Evolutionary conservation across 2,329 filamentous ascomycete species (phyloP).

Genomic region (Lachnellula hyalina): DNA sequence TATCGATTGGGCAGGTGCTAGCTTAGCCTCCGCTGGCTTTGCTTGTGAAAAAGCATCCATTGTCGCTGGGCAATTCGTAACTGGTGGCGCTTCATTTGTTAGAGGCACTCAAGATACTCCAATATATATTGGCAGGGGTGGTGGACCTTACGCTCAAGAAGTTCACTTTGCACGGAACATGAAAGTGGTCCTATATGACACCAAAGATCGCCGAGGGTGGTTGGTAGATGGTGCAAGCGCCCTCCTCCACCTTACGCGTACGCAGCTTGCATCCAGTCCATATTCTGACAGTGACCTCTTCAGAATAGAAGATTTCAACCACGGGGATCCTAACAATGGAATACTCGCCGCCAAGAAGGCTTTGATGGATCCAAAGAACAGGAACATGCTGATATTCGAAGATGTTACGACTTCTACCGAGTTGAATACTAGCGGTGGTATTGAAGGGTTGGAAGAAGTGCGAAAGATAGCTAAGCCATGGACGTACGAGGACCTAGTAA

Average conservation of each 20-base stretch:
- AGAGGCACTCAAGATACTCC: slow-evolving; percentile 4
- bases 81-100: background rate
- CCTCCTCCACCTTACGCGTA: slow-evolving; percentile 8
- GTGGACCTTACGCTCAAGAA: background rate
- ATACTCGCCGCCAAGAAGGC: background rate
- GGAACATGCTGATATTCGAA: background rate
- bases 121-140: background rate
- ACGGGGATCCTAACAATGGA: background rate
- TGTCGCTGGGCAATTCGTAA: background rate
- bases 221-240: slow-evolving; percentile 10
- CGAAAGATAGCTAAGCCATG: background rate
- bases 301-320: background rate
- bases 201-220: slow-evolving; percentile 6
- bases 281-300: background rate
- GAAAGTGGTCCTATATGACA: slow-evolving; percentile 9
- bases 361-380: background rate
- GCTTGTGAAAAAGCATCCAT: background rate
- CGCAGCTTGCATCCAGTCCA: background rate
- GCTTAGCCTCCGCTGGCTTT: background rate
- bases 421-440: background rate
- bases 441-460: background rate
- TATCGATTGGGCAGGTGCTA: background rate
- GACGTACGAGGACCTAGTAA: slow-evolving; percentile 5
- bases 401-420: background rate
- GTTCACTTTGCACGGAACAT: background rate